A percentile compares a stretch with the other conserved stretches of the same genome.
Conservation (phyloP, 805 yeast genomes). For the Teunomyces barrocoloradensis region DNA sequence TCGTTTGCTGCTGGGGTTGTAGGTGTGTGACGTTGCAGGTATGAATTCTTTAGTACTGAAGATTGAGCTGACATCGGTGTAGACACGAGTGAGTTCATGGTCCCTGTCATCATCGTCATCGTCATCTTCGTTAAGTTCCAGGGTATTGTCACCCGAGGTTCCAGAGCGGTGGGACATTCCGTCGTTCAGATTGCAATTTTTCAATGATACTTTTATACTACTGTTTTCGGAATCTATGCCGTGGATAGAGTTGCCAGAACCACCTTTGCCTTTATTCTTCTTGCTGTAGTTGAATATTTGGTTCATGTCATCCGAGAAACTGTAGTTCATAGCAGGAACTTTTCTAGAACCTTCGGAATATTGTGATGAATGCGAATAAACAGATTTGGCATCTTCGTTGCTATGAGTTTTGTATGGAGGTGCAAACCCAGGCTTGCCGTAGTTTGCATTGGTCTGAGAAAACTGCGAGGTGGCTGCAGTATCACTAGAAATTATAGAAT, state of each 20-base stretch:
- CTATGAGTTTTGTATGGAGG: background rate
- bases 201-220: conserved; percentile 3
- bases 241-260: background rate
- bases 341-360: conserved; percentile 2
- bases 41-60: conserved; percentile 18
- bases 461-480: conserved; percentile 3
- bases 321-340: conserved; percentile 8
- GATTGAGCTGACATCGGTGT: conserved; percentile 28
- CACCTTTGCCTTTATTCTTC: conserved; percentile 5
- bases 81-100: conserved; percentile 17
- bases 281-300: conserved; percentile 14
- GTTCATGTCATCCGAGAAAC: conserved; percentile 10
- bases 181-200: background rate
- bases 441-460: background rate
- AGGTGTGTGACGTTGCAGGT: conserved; percentile 5
- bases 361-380: background rate
- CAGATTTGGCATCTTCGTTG: background rate
- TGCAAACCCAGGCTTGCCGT: background rate
- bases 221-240: conserved; percentile 5
- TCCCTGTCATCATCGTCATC: conserved; percentile 12
- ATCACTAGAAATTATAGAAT: conserved; percentile 4
- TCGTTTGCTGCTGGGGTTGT: background rate
- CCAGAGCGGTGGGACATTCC: background rate
- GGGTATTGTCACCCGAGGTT: background rate
- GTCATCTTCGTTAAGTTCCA: background rate